These are phyloP conservation scores for Rhytidiadelphus loreus DNA, from an alignment of 225 moss, liverwort and hornwort species.

Conservation along the genomic window DNA sequence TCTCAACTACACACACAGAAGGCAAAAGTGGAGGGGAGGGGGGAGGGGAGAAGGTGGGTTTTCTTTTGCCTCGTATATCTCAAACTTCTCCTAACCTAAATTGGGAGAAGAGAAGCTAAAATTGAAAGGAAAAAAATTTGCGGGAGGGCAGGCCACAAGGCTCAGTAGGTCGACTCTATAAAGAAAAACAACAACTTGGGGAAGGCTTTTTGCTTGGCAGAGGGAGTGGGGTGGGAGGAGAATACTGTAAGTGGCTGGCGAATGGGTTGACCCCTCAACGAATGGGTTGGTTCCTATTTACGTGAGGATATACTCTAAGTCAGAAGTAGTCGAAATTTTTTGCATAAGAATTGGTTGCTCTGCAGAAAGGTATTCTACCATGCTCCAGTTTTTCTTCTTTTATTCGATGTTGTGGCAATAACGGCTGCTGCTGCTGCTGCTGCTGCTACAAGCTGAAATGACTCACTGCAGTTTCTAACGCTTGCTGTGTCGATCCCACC, in stretches of 20 bases:
- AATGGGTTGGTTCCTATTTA: constrained; percentile 36
- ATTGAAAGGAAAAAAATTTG: constrained; percentile 16
- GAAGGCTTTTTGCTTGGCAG: neutral
- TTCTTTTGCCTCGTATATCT: constrained; percentile 10
- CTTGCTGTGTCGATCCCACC: constrained; percentile 68
- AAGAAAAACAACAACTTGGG: neutral
- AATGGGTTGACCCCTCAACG: constrained; percentile 11
- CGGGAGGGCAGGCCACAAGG: constrained; percentile 12
- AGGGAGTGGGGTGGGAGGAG: neutral
- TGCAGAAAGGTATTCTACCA: neutral
- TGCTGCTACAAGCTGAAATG: constrained; percentile 50
- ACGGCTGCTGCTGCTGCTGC: neutral
- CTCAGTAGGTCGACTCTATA: neutral
- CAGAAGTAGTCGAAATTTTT: neutral
- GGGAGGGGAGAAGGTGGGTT: neutral
- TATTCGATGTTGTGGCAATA: neutral
- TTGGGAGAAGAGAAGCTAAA: constrained; percentile 13
- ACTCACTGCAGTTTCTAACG: constrained; percentile 57
- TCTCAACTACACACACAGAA: constrained; percentile 35
- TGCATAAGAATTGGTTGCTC: neutral
- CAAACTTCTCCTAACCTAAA: constrained; percentile 12
- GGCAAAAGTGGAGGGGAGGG: neutral
- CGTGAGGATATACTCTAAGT: neutral
- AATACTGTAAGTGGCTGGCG: neutral
- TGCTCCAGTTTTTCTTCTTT: constrained; percentile 4